Evolutionary conservation across 2,329 filamentous ascomycete species (phyloP).

Genomic region (Trichoderma simmonsii): DNA sequence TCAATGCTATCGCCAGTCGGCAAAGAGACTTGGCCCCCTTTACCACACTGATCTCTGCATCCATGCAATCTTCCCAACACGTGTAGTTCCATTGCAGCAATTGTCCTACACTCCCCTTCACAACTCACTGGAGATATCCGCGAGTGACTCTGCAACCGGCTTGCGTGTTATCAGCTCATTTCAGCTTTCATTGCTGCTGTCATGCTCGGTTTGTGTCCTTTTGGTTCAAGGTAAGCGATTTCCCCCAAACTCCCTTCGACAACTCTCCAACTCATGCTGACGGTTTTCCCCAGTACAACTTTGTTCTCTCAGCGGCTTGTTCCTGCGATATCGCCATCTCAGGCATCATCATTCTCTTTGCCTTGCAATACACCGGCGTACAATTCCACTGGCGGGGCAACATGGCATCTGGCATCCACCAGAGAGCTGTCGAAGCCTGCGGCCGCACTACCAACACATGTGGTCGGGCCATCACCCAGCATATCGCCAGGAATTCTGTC

Average conservation of each 20-base stretch:
- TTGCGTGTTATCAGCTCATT: neutral
- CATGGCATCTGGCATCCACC: constrained; percentile 32
- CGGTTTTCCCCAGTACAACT: constrained; percentile 43
- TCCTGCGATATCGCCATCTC: constrained; percentile 49
- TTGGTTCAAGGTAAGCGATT: constrained; percentile 47
- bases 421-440: no score
- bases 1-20: neutral
- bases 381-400: constrained; percentile 51
- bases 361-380: constrained; percentile 43
- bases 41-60: neutral
- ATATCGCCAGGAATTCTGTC: no score
- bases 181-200: no score
- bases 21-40: neutral
- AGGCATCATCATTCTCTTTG: constrained; percentile 53
- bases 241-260: neutral
- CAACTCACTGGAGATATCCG: neutral
- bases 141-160: neutral
- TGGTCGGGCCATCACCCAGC: no score
- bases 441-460: no score
- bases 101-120: neutral
- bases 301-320: constrained; percentile 51
- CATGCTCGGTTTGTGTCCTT: constrained; percentile 42
- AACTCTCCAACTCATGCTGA: neutral
- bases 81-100: no score
- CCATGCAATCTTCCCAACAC: neutral